Evolutionary conservation across 2,329 filamentous ascomycete species (phyloP), one percentile per base, ranked within the genome.

Genomic region (Talaromyces sp.): DNA sequence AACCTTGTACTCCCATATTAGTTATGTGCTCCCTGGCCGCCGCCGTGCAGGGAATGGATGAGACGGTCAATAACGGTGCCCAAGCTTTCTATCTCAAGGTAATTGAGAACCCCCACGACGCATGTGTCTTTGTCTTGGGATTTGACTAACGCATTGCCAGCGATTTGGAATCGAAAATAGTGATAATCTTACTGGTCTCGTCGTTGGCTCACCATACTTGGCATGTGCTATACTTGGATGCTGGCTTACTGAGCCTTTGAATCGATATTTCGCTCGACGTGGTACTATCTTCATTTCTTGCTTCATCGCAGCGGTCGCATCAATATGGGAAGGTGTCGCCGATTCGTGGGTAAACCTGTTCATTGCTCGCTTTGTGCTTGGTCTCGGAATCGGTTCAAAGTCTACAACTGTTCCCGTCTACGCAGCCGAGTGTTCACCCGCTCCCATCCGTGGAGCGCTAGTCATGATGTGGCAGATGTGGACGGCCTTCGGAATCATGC

Each of bases 1-100:
- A 39, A 47, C 33, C 14, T 19, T 32, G 6, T 22, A 30, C 36
- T 27, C 67, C 69, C 29, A 4, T 24, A 1, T 19, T 70, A 62
- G 69, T 75, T 19, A 75, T 82, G 61, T 81, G 79, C 62, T 80
- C 80, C 2, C 71, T 83, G 22, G 80, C 79, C 2, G 81, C 82
- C 2, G 80, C 80, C 6, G 80, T 82, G 9, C 83, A 77, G 69
- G 78, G 75, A 8, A 80, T 79, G 78, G 78, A 80, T 50, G 75
- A 80, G 49, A 80, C 77, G 0, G 76, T 74, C 30, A 77, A 78
- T 54, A 80, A 80, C 49, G 77, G 77, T 29, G 75, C 77, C 4
- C 71, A 75, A 48, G 65, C 63, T 1, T 67, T 73, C 30, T 73
- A 73, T 47, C 55, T 70, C 10, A 64, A 64, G 44, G 68, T 68